Evolutionary conservation across 2,329 filamentous ascomycete species (phyloP).

Genomic region (Sclerotinia spermophila): DNA sequence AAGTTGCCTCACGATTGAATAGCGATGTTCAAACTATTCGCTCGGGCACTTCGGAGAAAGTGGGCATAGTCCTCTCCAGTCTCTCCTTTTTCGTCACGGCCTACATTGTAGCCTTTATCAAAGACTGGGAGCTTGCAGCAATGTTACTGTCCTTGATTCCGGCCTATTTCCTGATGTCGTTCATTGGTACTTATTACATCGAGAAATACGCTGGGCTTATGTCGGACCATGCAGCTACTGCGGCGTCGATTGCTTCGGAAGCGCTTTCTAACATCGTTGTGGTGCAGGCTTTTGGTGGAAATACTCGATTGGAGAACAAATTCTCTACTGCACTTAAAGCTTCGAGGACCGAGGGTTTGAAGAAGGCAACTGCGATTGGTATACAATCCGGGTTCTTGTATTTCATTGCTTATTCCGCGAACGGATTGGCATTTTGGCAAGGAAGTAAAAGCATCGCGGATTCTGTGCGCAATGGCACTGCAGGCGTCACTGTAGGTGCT

Average conservation of each 20-base stretch:
- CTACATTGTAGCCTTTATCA: constrained; percentile 57
- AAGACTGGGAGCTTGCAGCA: constrained; percentile 50
- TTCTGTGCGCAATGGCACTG: constrained; percentile 21
- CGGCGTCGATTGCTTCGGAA: constrained; percentile 51
- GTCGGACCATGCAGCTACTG: constrained; percentile 46
- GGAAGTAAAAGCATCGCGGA: constrained; percentile 49
- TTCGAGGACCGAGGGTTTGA: constrained; percentile 44
- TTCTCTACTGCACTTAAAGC: constrained; percentile 45
- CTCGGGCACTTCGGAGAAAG: constrained; percentile 56
- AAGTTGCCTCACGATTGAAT: constrained; percentile 48
- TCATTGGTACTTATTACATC: constrained; percentile 47
- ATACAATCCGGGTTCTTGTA: constrained; percentile 48
- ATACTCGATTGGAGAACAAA: constrained; percentile 46
- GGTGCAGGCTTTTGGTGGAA: constrained; percentile 52
- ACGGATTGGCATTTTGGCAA: constrained; percentile 58
- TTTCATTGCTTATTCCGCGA: constrained; percentile 41
- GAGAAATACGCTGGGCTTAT: constrained; percentile 44
- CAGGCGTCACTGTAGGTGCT: constrained; percentile 36
- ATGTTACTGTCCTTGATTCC: constrained; percentile 39
- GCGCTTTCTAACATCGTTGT: constrained; percentile 48
- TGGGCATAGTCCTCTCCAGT: constrained; percentile 52
- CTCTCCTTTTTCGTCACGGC: constrained; percentile 56
- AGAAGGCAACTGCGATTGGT: constrained; percentile 48
- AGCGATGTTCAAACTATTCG: constrained; percentile 55
- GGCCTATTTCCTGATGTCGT: constrained; percentile 38